Evolutionary conservation across 352 stramenopile species (phyloP), one percentile per base, ranked within the genome.

Genomic region (Blastocystis hominis): DNA sequence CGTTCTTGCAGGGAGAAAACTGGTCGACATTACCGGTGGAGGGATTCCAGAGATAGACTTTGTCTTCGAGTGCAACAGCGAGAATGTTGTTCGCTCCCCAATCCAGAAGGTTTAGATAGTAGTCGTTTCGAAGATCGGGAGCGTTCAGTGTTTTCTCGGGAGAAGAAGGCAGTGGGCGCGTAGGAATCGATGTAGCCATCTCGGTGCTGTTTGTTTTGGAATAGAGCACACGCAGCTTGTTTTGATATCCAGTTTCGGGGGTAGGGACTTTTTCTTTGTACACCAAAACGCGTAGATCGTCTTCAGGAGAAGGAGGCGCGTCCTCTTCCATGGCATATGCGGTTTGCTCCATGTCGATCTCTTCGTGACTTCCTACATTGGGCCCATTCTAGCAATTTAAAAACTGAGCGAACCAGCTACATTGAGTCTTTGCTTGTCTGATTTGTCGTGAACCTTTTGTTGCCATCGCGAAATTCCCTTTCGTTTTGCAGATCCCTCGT

Each of bases 71-170:
- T n/a, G 96, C 96, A 4, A 99, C 95, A 1, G 96, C 96, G 36
- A 99, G 90, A 62, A 98, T 90, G 90, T 99, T 98, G 89, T 94
- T 97, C 61, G 92, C 90, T 72, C 95, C 94, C 97, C 97, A 99
- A 55, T 95, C 97, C 7, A 98, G 90, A 61, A 99, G 92, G 89
- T 99, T 99, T 36, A 98, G 91, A 90, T 99, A 98, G 92, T 98
- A 99, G 90, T 99, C 96, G 90, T 99, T 97, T 88, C 97, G 93
- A 38, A 99, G 90, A 89, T 98, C 96, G 0, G 97, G 97, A 40
- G 96, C 96, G 91, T 99, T 96, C 54, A 99, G 90, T 66, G 98
- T 96, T 62, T 97, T 95, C 84, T 94, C 94, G 13, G 96, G 96
- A 13, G 95, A 94, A 15, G 95, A 98, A 9, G 97, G 95, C 78